phyloP scores from a whole-genome alignment of 176 grass and related monocot genomes.

The Neostapfia colusana region DNA sequence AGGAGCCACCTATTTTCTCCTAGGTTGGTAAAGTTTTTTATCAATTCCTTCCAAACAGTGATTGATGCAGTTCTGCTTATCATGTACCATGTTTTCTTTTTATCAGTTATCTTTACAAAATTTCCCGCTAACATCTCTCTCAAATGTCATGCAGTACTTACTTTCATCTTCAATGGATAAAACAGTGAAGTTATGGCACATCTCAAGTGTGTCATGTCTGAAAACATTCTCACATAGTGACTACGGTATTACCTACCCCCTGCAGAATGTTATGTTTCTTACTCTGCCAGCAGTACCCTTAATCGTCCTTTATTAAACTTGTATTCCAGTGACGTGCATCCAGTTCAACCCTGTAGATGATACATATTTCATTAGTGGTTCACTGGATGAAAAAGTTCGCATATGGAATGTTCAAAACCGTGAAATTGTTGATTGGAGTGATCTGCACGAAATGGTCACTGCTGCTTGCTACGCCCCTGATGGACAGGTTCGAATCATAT shows the following conservation, averaged over 20 bases:
- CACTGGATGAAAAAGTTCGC: constrained; percentile 89
- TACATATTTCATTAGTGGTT: constrained; percentile 96
- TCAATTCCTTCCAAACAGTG: not conserved
- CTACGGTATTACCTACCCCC: constrained; percentile 53
- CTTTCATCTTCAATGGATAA: constrained; percentile 99
- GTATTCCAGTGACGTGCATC: constrained; percentile 90
- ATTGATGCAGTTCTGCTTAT: constrained; percentile 18
- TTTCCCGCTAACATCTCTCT: constrained; percentile 25
- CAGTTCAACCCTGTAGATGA: constrained; percentile 99
- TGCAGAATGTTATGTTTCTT: constrained; percentile 22
- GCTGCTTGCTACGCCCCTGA: constrained; percentile 91
- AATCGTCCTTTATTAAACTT: constrained; percentile 31
- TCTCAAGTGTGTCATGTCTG: constrained; percentile 73
- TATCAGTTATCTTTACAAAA: constrained; percentile 4
- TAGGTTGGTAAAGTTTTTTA: not conserved
- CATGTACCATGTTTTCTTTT: constrained; percentile 3
- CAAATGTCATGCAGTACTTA: constrained; percentile 59
- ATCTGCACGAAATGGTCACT: constrained; percentile 99
- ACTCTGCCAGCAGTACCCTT: constrained; percentile 30
- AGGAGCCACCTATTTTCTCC: not conserved
- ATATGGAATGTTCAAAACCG: constrained; percentile 95
- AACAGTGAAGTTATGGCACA: constrained; percentile 95
- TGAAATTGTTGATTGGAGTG: constrained; percentile 96
- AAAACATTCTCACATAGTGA: constrained; percentile 91
- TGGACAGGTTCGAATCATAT: constrained; percentile 71